Base-by-base conservation (phyloP, 108 stramenopile genomes). In the Cylindrotheca fusiformis region DNA sequence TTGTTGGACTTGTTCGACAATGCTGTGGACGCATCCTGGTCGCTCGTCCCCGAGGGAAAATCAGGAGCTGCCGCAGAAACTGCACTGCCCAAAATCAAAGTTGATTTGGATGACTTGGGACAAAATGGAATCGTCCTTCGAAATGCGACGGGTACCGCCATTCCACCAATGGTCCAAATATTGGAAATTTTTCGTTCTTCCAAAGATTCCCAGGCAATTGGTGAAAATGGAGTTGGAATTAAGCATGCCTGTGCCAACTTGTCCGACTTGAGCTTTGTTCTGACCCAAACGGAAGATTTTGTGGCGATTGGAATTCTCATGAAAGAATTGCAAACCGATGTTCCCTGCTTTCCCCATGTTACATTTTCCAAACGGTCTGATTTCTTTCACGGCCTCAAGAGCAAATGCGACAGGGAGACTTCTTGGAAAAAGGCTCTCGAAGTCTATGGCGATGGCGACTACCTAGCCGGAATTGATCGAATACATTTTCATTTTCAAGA, bases 181-280 rank as follows among this genome's bases (percentile, higher is more conserved):
- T 53, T 88, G 48, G 79, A 83, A 68, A 70, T 88, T 1, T 88
- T 82, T 55, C 67, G 73, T 30, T 85, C 84, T 6, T 70, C 70
- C 21, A 88, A 88, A 49, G 61, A 56, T 4, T 5, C 3, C 2
- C 27, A 24, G n/a, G 30, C 62, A 8, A 85, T 88, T 65, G 87
- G 87, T 4, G 87, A 88, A 62, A 88, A 88, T 56, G 87, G 87
- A 8, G 77, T 88, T 22, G 87, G 87, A 6, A 64, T 84, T 62
- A 88, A 88, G 62, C 87, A 88, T 58, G 87, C 79, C 22, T 85
- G 84, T 65, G 87, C 85, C 3, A 70, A 76, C 2, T 56, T 83
- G 17, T 70, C 74, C 19, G 55, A 69, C 24, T 41, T 77, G 46
- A 76, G 69, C 2, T 75, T 83, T 60, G 74, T 83, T 1, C 60